A percentile compares a stretch with the other conserved stretches of the same genome.
Conservation (phyloP, 768 basidiomycete species). For the Rhodotorula diobovata region DNA sequence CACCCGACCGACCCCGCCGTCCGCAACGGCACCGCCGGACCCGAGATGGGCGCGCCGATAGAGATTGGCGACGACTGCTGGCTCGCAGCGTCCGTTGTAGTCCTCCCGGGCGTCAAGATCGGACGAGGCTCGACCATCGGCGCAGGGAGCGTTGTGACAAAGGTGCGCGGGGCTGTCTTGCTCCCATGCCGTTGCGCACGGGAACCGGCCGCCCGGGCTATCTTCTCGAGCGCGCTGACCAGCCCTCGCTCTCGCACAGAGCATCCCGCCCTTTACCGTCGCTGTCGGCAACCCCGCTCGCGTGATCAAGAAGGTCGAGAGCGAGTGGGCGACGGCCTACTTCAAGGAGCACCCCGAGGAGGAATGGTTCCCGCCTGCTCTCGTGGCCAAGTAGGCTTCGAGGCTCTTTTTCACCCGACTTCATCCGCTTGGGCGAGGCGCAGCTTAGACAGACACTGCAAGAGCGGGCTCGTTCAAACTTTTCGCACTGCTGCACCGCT, state of each 20-base stretch:
- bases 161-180: slow-evolving; percentile 36
- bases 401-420: too few relatives aligned
- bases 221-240: background rate
- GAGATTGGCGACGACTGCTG: slow-evolving; percentile 48
- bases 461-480: too few relatives aligned
- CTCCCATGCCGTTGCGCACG: too few relatives aligned
- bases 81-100: slow-evolving; percentile 46
- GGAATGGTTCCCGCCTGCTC: slow-evolving; percentile 24
- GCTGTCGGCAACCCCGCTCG: slow-evolving; percentile 48
- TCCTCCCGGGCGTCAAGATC: slow-evolving; percentile 46
- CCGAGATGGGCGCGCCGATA: slow-evolving; percentile 46
- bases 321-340: slow-evolving; percentile 29
- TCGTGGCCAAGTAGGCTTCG: slow-evolving; percentile 1
- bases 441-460: too few relatives aligned
- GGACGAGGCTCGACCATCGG: slow-evolving; percentile 47
- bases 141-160: slow-evolving; percentile 47
- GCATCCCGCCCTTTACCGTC: slow-evolving; percentile 42
- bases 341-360: slow-evolving; percentile 31
- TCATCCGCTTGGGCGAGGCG: too few relatives aligned
- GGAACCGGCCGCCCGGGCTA: too few relatives aligned
- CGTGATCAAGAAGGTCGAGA: slow-evolving; percentile 46
- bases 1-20: slow-evolving; percentile 36
- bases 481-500: too few relatives aligned
- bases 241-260: background rate
- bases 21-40: slow-evolving; percentile 44